A percentile compares a stretch with the other conserved stretches of the same genome.
Evolutionary conservation across 441 rosid species (phyloP).

Genomic region (Mallotus japonicus): DNA sequence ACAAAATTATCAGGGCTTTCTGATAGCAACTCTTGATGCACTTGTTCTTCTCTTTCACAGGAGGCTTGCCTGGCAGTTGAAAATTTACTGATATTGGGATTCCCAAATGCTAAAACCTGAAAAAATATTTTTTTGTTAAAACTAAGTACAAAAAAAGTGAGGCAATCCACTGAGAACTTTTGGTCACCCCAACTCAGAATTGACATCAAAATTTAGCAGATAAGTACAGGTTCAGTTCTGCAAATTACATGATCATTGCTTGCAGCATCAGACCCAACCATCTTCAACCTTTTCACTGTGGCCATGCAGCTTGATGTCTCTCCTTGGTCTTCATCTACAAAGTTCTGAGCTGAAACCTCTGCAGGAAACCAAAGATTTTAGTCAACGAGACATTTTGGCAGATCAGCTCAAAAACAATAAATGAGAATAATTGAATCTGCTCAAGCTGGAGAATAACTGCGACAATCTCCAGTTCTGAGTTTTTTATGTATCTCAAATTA

Average conservation of each 20-base stretch:
- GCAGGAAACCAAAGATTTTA: constrained; percentile 17
- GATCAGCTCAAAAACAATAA: neutral
- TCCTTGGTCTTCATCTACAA: constrained; percentile 44
- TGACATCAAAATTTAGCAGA: neutral
- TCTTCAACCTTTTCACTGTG: constrained; percentile 33
- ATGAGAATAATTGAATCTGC: constrained; percentile 2
- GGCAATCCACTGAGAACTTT: neutral
- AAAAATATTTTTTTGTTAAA: neutral
- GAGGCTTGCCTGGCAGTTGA: constrained; percentile 20
- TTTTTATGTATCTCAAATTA: neutral
- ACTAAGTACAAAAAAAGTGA: neutral
- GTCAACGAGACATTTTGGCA: constrained; percentile 7
- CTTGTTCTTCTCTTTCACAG: constrained; percentile 20
- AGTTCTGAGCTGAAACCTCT: constrained; percentile 86
- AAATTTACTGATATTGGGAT: constrained; percentile 10
- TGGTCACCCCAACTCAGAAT: neutral
- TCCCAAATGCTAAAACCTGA: constrained; percentile 20
- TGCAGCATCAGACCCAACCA: constrained; percentile 24
- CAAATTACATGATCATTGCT: constrained; percentile 36
- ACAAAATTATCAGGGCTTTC: constrained; percentile 16
- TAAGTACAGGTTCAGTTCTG: neutral
- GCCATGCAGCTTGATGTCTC: constrained; percentile 24
- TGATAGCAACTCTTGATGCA: constrained; percentile 12
- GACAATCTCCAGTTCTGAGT: neutral
- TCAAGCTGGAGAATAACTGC: constrained; percentile 1